Percentiles rank a stretch among this genome's conserved stretches.
Conservation (phyloP, 2,329 filamentous ascomycete species). For the Trichoderma gracile region DNA sequence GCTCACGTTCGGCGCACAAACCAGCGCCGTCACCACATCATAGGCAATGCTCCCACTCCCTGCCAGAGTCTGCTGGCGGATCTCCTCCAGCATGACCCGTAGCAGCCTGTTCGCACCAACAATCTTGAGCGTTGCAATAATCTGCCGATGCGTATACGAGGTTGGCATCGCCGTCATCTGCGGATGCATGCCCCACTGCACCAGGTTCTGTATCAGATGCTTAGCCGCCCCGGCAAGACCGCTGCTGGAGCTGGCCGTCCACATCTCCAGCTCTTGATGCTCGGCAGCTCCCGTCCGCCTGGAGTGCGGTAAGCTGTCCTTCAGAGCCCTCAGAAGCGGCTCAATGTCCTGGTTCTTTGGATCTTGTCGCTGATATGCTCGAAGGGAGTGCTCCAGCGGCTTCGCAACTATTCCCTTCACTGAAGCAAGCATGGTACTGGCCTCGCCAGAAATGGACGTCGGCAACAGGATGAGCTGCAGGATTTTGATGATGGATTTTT, state of each 20-base stretch:
- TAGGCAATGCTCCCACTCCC: conserved; percentile 63
- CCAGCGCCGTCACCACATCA: conserved; percentile 67
- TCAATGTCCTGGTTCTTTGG: conserved; percentile 69
- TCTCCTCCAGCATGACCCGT: conserved; percentile 64
- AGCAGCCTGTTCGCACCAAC: conserved; percentile 64
- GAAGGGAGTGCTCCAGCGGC: conserved; percentile 66
- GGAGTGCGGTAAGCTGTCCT: conserved; percentile 57
- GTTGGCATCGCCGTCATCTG: conserved; percentile 58
- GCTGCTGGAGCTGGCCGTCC: conserved; percentile 58
- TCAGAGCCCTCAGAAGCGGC: conserved; percentile 66
- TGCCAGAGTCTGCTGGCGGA: conserved; percentile 61
- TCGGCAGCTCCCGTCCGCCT: conserved; percentile 64
- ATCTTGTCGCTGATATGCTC: conserved; percentile 65
- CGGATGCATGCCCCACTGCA: conserved; percentile 66
- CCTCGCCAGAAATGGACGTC: conserved; percentile 69
- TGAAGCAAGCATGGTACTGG: conserved; percentile 67
- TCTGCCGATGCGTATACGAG: conserved; percentile 70
- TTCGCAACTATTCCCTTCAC: conserved; percentile 72
- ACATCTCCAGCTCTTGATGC: conserved; percentile 67
- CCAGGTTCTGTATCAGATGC: conserved; percentile 61
- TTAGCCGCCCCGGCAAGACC: conserved; percentile 61
- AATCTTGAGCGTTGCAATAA: conserved; percentile 61
- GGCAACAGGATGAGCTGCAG: conserved; percentile 72
- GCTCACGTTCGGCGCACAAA: conserved; percentile 65
- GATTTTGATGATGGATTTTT: conserved; percentile 69